These are phyloP conservation scores for Podila horticola DNA, from an alignment of 192 early-diverging fungal genomes.

Conservation along the genomic window DNA sequence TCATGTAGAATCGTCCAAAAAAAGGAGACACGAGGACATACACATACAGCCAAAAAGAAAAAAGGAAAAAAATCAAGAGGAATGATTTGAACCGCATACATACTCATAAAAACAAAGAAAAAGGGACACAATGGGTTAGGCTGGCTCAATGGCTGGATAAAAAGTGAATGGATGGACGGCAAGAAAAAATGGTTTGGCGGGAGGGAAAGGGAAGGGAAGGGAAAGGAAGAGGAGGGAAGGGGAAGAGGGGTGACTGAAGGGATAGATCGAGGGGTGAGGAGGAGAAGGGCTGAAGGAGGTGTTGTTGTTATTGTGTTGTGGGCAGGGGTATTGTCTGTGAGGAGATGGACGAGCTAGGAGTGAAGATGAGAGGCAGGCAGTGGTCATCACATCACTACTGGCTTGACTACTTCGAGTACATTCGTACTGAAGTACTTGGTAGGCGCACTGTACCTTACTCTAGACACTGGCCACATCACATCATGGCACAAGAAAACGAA, in stretches of 20 bases:
- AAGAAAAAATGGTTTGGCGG: background rate
- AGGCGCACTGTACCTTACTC: background rate
- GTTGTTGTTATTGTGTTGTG: background rate
- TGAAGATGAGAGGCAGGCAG: too few species aligned
- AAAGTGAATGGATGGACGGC: background rate
- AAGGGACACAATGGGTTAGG: background rate
- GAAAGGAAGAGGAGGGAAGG: too few species aligned
- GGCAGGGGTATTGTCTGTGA: background rate
- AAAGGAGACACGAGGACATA: slow-evolving; percentile 3
- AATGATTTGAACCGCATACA: background rate
- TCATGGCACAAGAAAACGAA: background rate
- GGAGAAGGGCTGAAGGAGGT: background rate
- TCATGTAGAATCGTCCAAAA: background rate
- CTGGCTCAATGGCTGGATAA: too few species aligned
- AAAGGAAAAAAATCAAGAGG: background rate
- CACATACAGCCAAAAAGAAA: background rate
- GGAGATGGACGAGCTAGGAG: too few species aligned
- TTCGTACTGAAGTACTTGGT: background rate
- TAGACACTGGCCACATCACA: background rate
- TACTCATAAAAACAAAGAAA: background rate
- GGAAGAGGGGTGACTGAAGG: background rate
- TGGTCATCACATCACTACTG: too few species aligned
- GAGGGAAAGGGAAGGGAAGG: background rate
- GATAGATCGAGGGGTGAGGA: background rate
- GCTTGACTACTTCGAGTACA: too few species aligned